These are phyloP conservation scores for Exsudoporus floridanus DNA, from an alignment of 1,284 basidiomycete species.

Conservation along the genomic window DNA sequence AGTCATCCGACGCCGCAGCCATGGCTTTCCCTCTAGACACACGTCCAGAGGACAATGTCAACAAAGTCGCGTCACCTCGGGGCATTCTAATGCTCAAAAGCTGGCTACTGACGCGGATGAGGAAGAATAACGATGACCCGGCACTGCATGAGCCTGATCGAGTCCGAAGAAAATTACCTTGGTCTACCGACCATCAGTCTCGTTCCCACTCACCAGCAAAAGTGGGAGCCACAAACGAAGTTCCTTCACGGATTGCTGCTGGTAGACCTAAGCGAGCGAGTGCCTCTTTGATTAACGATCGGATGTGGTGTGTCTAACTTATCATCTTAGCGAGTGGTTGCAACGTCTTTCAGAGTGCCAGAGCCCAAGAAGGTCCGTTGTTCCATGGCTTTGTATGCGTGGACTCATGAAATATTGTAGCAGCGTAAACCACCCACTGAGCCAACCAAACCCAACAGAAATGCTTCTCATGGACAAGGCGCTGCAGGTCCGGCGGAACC, in stretches of 20 bases:
- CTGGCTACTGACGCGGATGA: too few relatives aligned
- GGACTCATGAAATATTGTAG: not conserved
- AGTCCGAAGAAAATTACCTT: not conserved
- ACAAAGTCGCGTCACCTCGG: not conserved
- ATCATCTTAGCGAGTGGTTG: not conserved
- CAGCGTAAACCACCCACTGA: not conserved
- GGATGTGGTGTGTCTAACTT: too few relatives aligned
- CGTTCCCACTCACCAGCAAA: not conserved
- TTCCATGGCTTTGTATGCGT: not conserved
- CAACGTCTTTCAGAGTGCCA: too few relatives aligned
- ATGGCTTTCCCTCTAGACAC: too few relatives aligned
- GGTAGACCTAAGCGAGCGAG: not conserved
- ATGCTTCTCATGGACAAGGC: not conserved
- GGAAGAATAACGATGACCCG: not conserved
- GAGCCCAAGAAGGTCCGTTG: not conserved
- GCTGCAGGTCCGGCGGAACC: not conserved
- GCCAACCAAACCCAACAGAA: not conserved
- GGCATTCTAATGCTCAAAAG: too few relatives aligned
- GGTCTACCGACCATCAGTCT: not conserved
- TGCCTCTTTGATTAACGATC: too few relatives aligned
- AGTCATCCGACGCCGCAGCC: too few relatives aligned
- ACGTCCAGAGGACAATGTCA: not conserved
- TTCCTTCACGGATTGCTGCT: not conserved
- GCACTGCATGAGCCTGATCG: not conserved
- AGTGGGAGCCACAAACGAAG: too few relatives aligned